These are phyloP conservation scores for Heterobasidion irregulare DNA, from an alignment of 1,284 basidiomycete species.

Conservation along the genomic window DNA sequence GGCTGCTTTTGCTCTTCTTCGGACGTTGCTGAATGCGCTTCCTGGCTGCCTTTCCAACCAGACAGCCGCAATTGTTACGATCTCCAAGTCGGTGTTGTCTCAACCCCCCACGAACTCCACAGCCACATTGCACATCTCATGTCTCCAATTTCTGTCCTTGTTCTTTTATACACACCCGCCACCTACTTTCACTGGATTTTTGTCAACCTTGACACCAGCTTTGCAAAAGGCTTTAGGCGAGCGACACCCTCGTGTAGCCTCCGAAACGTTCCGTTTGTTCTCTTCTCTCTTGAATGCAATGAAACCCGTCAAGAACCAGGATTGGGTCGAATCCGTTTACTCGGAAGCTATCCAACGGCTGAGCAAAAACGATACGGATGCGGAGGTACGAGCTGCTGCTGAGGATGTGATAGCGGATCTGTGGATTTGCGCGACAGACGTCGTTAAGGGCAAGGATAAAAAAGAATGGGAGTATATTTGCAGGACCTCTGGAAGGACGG, in stretches of 20 bases:
- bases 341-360: conserved; percentile 66
- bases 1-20: conserved; percentile 76
- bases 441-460: conserved; percentile 47
- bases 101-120: conserved; percentile 61
- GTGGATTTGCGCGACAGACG: conserved; percentile 80
- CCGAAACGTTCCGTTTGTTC: conserved; percentile 79
- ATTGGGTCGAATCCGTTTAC: conserved; percentile 69
- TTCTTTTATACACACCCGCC: conserved; percentile 82
- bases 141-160: conserved; percentile 76
- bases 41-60: conserved; percentile 78
- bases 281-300: conserved; percentile 60
- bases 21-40: conserved; percentile 71
- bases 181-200: conserved; percentile 49
- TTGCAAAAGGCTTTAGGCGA: conserved; percentile 69
- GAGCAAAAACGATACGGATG: conserved; percentile 78
- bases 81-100: conserved; percentile 54
- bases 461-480: conserved; percentile 82
- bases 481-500: conserved; percentile 64
- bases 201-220: conserved; percentile 62
- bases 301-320: conserved; percentile 49
- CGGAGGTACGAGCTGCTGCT: conserved; percentile 81
- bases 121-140: conserved; percentile 70
- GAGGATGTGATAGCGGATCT: conserved; percentile 82
- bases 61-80: conserved; percentile 51
- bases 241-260: conserved; percentile 67